These are phyloP conservation scores for Eruca vesicaria DNA, from an alignment of 441 rosid genomes.

Conservation along the genomic window DNA sequence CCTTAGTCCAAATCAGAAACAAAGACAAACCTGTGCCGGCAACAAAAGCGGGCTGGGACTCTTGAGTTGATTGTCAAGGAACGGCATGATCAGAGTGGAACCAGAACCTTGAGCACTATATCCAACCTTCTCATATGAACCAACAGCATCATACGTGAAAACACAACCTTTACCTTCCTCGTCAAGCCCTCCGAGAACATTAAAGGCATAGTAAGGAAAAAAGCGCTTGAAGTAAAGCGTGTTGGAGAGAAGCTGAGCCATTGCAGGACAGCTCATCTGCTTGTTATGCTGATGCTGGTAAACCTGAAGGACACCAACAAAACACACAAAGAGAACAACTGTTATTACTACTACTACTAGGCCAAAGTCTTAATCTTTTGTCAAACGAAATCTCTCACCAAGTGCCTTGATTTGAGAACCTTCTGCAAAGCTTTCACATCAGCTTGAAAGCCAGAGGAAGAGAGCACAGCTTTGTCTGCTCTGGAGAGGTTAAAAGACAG, in stretches of 20 bases:
- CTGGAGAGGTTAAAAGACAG: slow-evolving; percentile 39
- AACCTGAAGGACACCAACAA: slow-evolving; percentile 43
- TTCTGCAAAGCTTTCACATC: slow-evolving; percentile 95
- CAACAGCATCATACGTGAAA: slow-evolving; percentile 95
- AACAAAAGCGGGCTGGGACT: slow-evolving; percentile 94
- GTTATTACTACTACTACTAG: background rate
- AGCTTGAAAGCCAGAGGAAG: slow-evolving; percentile 99
- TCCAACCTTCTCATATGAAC: slow-evolving; percentile 96
- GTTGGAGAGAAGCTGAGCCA: slow-evolving; percentile 94
- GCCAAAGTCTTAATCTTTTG: background rate
- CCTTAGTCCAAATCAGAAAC: background rate
- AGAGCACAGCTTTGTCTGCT: slow-evolving; percentile 81
- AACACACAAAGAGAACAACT: background rate
- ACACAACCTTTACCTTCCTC: slow-evolving; percentile 93
- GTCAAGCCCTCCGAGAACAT: slow-evolving; percentile 94
- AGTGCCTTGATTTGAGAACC: slow-evolving; percentile 69
- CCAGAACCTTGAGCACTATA: slow-evolving; percentile 96
- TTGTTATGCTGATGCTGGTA: slow-evolving; percentile 98
- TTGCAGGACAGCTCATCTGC: slow-evolving; percentile 96
- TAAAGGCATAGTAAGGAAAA: slow-evolving; percentile 94
- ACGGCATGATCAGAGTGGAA: slow-evolving; percentile 85
- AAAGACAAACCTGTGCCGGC: slow-evolving; percentile 47
- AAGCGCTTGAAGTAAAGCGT: slow-evolving; percentile 94
- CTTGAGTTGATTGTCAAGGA: slow-evolving; percentile 93
- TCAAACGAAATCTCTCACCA: slow-evolving; percentile 51